Conservation (phyloP, 768 basidiomycete genomes). For the Cyclocybe cylindracea region DNA sequence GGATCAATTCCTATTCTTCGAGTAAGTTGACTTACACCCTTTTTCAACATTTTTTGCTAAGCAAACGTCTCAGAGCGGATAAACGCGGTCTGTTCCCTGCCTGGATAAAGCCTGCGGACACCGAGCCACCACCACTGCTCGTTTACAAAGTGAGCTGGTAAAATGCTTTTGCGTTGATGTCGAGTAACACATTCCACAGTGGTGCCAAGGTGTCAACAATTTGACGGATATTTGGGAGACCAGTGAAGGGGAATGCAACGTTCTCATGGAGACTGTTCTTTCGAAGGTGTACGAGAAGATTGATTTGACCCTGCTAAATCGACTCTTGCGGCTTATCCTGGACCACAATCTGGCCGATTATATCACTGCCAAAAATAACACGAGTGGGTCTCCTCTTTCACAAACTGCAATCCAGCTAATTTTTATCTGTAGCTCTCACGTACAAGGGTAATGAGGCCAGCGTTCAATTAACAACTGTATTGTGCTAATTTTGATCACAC, state of each 20-base stretch:
- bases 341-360: slow-evolving; percentile 99
- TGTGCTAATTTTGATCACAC: slow-evolving; percentile 5
- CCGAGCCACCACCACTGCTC: slow-evolving; percentile 93
- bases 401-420: neutral
- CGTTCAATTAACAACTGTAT: neutral
- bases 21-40: slow-evolving; percentile 40
- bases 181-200: slow-evolving; percentile 36
- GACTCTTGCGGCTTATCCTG: slow-evolving; percentile 91
- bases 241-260: slow-evolving; percentile 95
- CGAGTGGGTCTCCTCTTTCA: slow-evolving; percentile 39
- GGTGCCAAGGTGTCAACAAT: slow-evolving; percentile 99
- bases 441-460: slow-evolving; percentile 64
- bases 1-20: slow-evolving; percentile 98
- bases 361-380: slow-evolving; percentile 99
- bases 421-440: slow-evolving; percentile 56
- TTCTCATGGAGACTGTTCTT: slow-evolving; percentile 98
- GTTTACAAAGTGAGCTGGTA: slow-evolving; percentile 75
- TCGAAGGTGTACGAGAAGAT: slow-evolving; percentile 99
- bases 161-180: neutral
- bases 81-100: slow-evolving; percentile 97
- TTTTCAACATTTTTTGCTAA: neutral
- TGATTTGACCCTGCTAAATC: slow-evolving; percentile 93
- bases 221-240: slow-evolving; percentile 99
- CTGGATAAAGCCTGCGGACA: slow-evolving; percentile 99
- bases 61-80: slow-evolving; percentile 60